phyloP scores from a whole-genome alignment of 441 rosid genomes.

The Biscutella laevigata region DNA sequence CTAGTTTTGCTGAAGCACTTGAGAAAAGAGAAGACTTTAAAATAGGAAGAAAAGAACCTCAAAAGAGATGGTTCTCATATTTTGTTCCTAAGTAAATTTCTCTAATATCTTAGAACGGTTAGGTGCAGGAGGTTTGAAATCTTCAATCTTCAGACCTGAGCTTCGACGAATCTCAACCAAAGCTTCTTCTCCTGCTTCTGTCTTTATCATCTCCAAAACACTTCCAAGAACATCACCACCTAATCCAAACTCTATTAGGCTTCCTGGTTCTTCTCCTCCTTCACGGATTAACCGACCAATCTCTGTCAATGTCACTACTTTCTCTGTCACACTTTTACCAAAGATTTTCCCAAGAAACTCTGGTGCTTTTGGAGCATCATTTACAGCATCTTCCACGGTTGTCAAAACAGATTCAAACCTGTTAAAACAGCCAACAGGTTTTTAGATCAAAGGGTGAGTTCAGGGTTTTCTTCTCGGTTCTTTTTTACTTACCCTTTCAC shows the following conservation, averaged over 20 bases:
- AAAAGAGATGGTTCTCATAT: slow-evolving; percentile 19
- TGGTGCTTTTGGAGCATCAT: slow-evolving; percentile 84
- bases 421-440: background rate
- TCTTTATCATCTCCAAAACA: slow-evolving; percentile 52
- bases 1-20: slow-evolving; percentile 21
- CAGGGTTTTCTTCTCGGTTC: background rate
- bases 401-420: slow-evolving; percentile 74
- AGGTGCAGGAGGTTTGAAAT: slow-evolving; percentile 58
- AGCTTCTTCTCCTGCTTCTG: slow-evolving; percentile 51
- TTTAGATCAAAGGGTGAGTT: background rate
- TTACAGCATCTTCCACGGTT: slow-evolving; percentile 77
- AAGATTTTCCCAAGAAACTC: slow-evolving; percentile 69
- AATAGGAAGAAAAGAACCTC: background rate
- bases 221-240: slow-evolving; percentile 83
- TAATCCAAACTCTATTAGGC: slow-evolving; percentile 50
- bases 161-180: slow-evolving; percentile 42
- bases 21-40: background rate
- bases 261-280: slow-evolving; percentile 74
- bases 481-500: slow-evolving; percentile 53
- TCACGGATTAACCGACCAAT: slow-evolving; percentile 42
- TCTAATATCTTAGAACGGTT: slow-evolving; percentile 62
- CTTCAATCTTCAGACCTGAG: slow-evolving; percentile 66
- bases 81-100: slow-evolving; percentile 48
- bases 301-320: slow-evolving; percentile 43
- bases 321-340: slow-evolving; percentile 43